Evolutionary conservation across 2,329 filamentous ascomycete species (phyloP), one percentile per base, ranked within the genome.

Genomic region (Xylariaceae sp.): DNA sequence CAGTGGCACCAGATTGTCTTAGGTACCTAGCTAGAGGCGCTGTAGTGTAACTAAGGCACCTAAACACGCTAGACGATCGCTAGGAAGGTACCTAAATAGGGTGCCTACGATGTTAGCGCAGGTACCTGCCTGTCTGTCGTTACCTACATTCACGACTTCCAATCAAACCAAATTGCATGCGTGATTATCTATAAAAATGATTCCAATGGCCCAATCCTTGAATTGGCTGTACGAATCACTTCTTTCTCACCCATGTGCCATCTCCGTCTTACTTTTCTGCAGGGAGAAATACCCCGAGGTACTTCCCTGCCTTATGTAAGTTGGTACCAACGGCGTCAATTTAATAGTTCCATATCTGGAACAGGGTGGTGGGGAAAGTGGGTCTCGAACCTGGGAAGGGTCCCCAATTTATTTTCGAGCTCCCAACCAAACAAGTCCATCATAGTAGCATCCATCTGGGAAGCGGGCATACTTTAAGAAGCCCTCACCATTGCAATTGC

Each of bases 351-450:
- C 44, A 55, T 58, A 55, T 59, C 56, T 61, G 58, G 61, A 56
- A 56, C 55, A 56, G 30, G 49, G 45, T 56, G 37, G 55, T 60
- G 55, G 60, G 52, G 60, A 30, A 30, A 49, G 52, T 51, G 44
- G 53, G 15, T n/a, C 30, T 44, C 6, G 50, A 51, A 15, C 51
- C 18, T 47, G 35, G 2, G 30, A 44, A 64, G 59, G 37, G 55
- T 64, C 58, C 56, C 62, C 62, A 63, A 51, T 61, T 64, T 64
- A 64, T 64, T 64, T 64, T 64, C 61, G 58, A 64, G 62, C 62
- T 62, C 52, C 51, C 55, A 9, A 55, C 51, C 55, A 62, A 55
- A 30, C 49, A 17, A 37, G 34, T 55, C 30, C 13, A 5, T 5
- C 30, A 11, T 17, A 37, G 9, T 13, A 51, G 23, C 23, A 30